Evolutionary conservation across 2,329 filamentous ascomycete species (phyloP), one percentile per base, ranked within the genome.

Genomic region (Neoscytalidium dimidiatum): DNA sequence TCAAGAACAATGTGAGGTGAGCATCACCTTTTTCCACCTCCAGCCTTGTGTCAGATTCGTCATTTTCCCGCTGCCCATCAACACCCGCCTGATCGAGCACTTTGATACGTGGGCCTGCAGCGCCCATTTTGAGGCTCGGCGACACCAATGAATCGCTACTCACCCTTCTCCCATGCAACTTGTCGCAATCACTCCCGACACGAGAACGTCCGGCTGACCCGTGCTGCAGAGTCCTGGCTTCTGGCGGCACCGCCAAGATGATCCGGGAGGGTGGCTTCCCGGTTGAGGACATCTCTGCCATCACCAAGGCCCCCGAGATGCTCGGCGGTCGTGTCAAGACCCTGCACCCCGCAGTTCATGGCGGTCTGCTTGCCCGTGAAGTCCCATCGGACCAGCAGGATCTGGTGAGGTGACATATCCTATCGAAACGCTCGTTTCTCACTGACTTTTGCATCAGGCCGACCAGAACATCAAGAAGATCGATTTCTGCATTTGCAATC

Each of bases 281-380:
- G 51, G 95, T 99, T 68, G 94, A 98, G 91, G 95, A 99, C 83
- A 92, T 99, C 73, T 97, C 94, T 60, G 93, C 93, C 79, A 98
- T 99, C 80, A 99, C 95, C 44, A 84, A 84, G 67, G 94, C 95
- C 13, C 95, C 95, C 64, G 95, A 99, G 83, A 98, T 99, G 92
- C 89, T 98, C 57, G 91, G 89, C 71, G 93, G 93, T 70, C 85
- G 91, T 74, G 91, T 93, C 80, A 98, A 99, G 90, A 98, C 95
- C 64, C 90, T 98, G 53, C 94, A 98, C 81, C 94, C 95, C 48
- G 94, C 94, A 65, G 94, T 96, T 66, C 83, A 85, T 69, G 83
- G 90, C 68, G 91, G 91, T 69, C 98, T 99, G 72, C 90, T 99
- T 68, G 95, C 95, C 67, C 92, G 95, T 69, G 89, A 98, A 80